Conservation (phyloP, 495 filamentous ascomycete species). For the Pyrenopolyporus hunteri region DNA sequence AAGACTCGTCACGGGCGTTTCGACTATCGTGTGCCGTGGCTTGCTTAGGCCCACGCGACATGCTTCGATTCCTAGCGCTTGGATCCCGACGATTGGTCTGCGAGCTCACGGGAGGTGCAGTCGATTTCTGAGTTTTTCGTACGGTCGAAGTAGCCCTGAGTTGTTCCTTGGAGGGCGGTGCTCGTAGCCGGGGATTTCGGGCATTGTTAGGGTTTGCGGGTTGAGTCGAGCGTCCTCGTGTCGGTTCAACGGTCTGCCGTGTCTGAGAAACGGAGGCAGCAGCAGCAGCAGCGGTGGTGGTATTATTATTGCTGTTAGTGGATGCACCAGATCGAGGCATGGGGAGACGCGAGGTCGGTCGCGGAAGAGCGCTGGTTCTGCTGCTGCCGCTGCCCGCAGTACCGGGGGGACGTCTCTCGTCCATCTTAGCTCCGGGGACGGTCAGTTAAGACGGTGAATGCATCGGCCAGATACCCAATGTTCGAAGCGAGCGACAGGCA, state of each 20-base stretch:
- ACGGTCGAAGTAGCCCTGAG: slow-evolving; percentile 36
- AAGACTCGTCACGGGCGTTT: slow-evolving; percentile 19
- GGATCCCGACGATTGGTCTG: slow-evolving; percentile 24
- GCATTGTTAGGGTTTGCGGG: slow-evolving; percentile 17
- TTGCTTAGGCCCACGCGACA: slow-evolving; percentile 22
- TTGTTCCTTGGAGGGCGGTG: slow-evolving; percentile 51
- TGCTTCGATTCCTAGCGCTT: slow-evolving; percentile 23
- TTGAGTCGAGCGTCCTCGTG: slow-evolving; percentile 26
- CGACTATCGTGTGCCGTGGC: slow-evolving; percentile 16
- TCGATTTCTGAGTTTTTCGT: slow-evolving; percentile 31
- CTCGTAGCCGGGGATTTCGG: slow-evolving; percentile 50
- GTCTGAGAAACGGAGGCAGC: not conserved
- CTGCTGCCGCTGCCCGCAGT: slow-evolving; percentile 11
- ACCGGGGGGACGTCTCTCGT: slow-evolving; percentile 38
- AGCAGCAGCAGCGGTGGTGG: not conserved
- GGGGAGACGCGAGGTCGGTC: slow-evolving; percentile 43
- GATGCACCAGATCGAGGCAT: slow-evolving; percentile 38
- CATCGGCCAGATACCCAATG: slow-evolving; percentile 12
- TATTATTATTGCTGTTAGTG: too few species aligned
- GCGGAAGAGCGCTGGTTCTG: slow-evolving; percentile 36
- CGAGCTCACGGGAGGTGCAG: slow-evolving; percentile 26
- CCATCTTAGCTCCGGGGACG: slow-evolving; percentile 41
- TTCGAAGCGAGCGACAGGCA: not conserved
- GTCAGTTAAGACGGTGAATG: slow-evolving; percentile 6
- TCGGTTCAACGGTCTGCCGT: slow-evolving; percentile 18